These are phyloP conservation scores for Alloascoidea hylecoeti DNA, from an alignment of 805 yeast species.

Conservation along the genomic window DNA sequence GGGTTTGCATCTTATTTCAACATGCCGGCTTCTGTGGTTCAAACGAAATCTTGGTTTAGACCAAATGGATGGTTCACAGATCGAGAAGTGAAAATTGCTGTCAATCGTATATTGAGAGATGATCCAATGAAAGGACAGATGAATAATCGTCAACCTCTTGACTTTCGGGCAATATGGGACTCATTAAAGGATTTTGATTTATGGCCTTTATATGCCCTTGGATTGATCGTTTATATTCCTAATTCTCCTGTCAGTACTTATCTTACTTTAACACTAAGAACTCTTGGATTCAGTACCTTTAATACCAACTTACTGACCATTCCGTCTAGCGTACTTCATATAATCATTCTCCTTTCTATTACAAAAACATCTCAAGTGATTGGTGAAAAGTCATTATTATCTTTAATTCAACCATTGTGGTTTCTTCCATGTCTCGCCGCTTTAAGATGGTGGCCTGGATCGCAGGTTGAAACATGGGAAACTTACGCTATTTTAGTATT, in stretches of 20 bases:
- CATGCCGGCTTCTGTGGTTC: constrained; percentile 30
- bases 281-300: constrained; percentile 37
- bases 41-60: constrained; percentile 27
- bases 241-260: constrained; percentile 23
- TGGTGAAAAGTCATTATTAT: no score
- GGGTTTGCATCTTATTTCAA: constrained; percentile 34
- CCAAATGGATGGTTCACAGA: constrained; percentile 40
- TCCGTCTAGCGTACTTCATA: constrained; percentile 27
- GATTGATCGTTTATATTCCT: constrained; percentile 27
- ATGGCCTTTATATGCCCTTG: constrained; percentile 38
- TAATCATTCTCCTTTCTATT: constrained; percentile 19
- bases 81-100: constrained; percentile 40
- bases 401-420: constrained; percentile 18
- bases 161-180: constrained; percentile 23
- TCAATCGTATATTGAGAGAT: constrained; percentile 43
- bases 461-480: no score
- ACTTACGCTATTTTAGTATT: no score
- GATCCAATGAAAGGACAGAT: constrained; percentile 53
- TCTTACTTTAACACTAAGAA: constrained; percentile 31
- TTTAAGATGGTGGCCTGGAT: constrained; percentile 25
- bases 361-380: constrained; percentile 26
- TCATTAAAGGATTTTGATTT: constrained; percentile 34
- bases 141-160: constrained; percentile 44
- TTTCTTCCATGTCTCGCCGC: constrained; percentile 18
- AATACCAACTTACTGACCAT: constrained; percentile 36